Evolutionary conservation across 169 alveolate genomes (phyloP), one percentile per base, ranked within the genome.

Genomic region (Cryptosporidium meleagridis): DNA sequence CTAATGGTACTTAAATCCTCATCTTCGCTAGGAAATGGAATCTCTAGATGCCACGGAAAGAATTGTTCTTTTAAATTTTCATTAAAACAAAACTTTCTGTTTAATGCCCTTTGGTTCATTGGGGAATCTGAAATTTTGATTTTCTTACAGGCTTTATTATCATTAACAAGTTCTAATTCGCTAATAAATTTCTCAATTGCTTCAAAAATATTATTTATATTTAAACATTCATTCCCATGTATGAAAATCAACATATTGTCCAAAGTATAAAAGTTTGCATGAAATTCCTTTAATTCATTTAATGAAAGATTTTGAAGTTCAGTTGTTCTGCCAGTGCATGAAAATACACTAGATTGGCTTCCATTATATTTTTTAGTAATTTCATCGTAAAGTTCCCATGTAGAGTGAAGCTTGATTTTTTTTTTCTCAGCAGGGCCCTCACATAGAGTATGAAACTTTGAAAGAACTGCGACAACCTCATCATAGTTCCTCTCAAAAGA

Each of bases 11-110:
- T 75, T 18, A 80, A 7, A 18, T 80, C 89, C 26, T 80, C 89
- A 16, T 80, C 89, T 80, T 80, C 89, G 14, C 67, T 67, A 7
- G 89, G 75, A 23, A 62, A 80, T 48, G 89, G 89, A 7, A 80
- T 65, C 21, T 16, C 51, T 41, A 80, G 14, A 29, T 37, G 10
- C 75, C 73, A 62, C 18, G 75, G 89, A 16, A 26, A 75, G 31
- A 14, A 33, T 41, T 41, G 84, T 45, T 70, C 84, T 10, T 29
- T 37, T 31, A 65, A 65, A 65, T 14, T n/a, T n/a, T 65, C 44
- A 65, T 10, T 35, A 33, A 65, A 37, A 65, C 53, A 65, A 33
- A 8, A n/a, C n/a, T 35, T 65, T 65, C 26, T 29, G 33, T 65
- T 65, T 10, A 65, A 31, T 14, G 21, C 31, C 1, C 31, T n/a